Base-by-base conservation (phyloP, 768 basidiomycete genomes). In the Neoboletus subvelutipes region DNA sequence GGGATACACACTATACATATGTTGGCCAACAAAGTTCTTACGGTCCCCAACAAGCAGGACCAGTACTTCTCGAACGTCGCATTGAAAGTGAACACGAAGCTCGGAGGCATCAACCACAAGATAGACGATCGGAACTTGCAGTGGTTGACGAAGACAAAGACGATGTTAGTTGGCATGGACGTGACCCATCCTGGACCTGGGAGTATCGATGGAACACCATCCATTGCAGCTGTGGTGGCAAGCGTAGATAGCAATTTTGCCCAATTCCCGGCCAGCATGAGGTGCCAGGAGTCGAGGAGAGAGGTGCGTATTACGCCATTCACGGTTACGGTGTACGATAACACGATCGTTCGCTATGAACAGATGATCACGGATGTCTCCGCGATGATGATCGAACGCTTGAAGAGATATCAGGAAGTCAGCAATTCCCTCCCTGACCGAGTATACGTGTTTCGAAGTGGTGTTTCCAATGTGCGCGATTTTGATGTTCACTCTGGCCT, bases 121-220 rank as follows among this genome's bases (percentile, higher is more conserved):
- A 73, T 92, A 11, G 85, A 86, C 33, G 67, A 75, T 0, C 63
- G 56, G 1, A 80, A 82, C 1, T 82, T 86, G 79, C 62, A 58
- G 36, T 92, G 90, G 90, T 71, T 92, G 45, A 82, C 69, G 1
- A 81, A 81, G 69, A 77, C 79, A 61, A 79, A 79, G 51, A 92
- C 91, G 11, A 93, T 94, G 87, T 74, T 94, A 66, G 85, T 94
- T 3, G 92, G 92, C 0, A 89, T 91, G 60, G 91, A 93, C 64
- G 89, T 91, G 0, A 92, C 89, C 0, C 90, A 93, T 59, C 88
- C 90, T 4, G 81, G 87, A 1, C 86, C 87, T 1, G 78, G 73
- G 8, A 87, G 86, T 60, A 67, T 76, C 49, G 78, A 78, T 4
- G 92, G 91, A 3, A 86, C 90, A 1, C 92, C 92, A 3, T 91